Percentiles rank a stretch among this genome's conserved stretches.
phyloP scores from a whole-genome alignment of 2,329 filamentous ascomycete species.

The Neofusicoccum parvum region DNA sequence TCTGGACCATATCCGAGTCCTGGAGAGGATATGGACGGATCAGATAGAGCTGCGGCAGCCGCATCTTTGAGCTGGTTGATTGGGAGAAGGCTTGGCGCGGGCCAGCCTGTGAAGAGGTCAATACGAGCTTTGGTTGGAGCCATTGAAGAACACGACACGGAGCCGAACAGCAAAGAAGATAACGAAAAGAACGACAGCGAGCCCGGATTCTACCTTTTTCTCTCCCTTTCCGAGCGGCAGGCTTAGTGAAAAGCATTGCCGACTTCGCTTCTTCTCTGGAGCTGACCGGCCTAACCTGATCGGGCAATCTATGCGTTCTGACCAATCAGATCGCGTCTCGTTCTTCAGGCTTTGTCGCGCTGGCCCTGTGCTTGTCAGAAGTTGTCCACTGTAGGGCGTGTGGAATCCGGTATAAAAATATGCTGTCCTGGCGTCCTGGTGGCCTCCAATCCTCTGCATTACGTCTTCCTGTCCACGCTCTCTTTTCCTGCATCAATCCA shows the following conservation, averaged over 20 bases:
- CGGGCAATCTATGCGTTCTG: background rate
- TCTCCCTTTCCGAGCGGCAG: too few relatives aligned
- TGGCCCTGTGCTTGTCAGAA: background rate
- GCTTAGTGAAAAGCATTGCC: background rate
- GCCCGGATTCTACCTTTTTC: too few relatives aligned
- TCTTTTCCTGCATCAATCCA: background rate
- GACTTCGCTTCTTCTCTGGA: background rate
- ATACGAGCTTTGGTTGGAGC: constrained; percentile 44
- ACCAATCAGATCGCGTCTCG: background rate
- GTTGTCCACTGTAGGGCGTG: background rate
- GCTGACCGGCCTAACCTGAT: background rate
- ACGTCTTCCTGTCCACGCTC: too few relatives aligned
- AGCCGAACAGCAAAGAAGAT: background rate
- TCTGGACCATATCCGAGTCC: constrained; percentile 80
- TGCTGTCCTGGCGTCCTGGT: background rate
- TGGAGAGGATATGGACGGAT: constrained; percentile 60
- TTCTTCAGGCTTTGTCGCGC: background rate
- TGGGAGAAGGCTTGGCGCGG: constrained; percentile 59
- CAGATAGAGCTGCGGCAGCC: constrained; percentile 61
- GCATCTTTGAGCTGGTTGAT: constrained; percentile 63
- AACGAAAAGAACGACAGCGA: background rate
- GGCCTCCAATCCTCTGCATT: background rate
- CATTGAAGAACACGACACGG: background rate
- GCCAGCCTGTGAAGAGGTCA: constrained; percentile 49
- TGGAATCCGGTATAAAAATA: background rate